Evolutionary conservation across 176 grass and related monocot genomes (phyloP), one percentile per base, ranked within the genome.

Genomic region (Zoysia pacifica): DNA sequence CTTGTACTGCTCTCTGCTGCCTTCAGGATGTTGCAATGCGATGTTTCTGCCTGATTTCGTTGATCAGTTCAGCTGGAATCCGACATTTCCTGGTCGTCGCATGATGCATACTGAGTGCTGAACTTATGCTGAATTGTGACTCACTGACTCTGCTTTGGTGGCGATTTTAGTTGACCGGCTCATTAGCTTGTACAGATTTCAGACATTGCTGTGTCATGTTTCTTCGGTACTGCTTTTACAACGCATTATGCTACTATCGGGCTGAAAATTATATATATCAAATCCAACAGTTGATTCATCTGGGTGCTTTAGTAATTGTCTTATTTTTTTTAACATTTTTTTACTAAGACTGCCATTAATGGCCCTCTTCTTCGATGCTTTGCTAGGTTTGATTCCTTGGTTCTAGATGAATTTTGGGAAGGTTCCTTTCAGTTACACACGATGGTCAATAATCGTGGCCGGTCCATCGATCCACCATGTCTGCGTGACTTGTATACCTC

Each of bases 1-100:
- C 14, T 35, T 75, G 53, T 42, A 80, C 2, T 70, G 45, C 39
- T 37, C 16, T 14, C 42, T 71, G 65, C 16, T 71, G 72, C 65
- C 54, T 77, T 55, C 46, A 76, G 44, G 10, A 50, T 62, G 72
- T 62, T 83, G 46, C 6, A 15, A 10, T 75, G 39, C 48, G 39
- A 61, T 54, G 41, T 54, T 64, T 80, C 9, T 75, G 63, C 61
- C 12, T n/a, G 35, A 76, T 58, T 58, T 65, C 41, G 50, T 19
- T 65, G 3, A 47, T 75, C 59, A 11, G 43, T 36, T 78, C 7
- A 13, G 48, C 61, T 46, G 39, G 58, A 50, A 9, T 73, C 14
- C 68, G 75, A 60, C 11, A 65, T 14, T 45, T 52, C 37, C 37
- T 59, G 3, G 51, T 69, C 14, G 28, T 48, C 60, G 8, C 36